Conservation (phyloP, 306 rosid genomes). For the Gleditsia sinensis region DNA sequence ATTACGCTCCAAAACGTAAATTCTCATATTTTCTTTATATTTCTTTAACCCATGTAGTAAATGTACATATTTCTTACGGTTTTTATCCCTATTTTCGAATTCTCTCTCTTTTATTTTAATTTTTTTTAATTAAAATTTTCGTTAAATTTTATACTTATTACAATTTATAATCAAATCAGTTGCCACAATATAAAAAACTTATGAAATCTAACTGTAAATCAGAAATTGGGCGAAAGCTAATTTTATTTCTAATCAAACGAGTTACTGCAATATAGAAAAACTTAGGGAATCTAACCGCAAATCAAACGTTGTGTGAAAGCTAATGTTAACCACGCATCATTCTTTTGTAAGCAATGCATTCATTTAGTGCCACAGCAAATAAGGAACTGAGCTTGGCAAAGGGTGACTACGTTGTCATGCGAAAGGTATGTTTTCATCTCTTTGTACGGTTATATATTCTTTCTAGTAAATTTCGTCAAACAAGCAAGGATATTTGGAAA, state of each 20-base stretch:
- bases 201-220: not conserved
- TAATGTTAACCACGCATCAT: not conserved
- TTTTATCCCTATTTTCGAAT: no score
- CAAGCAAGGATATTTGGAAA: not conserved
- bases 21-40: no score
- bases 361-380: slow-evolving; percentile 69
- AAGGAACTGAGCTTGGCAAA: slow-evolving; percentile 87
- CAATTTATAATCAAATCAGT: not conserved
- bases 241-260: not conserved
- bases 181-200: not conserved
- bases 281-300: not conserved
- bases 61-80: no score
- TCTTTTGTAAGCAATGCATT: slow-evolving; percentile 73
- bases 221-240: not conserved
- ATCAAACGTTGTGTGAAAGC: not conserved
- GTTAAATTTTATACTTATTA: no score
- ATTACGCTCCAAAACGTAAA: no score
- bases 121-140: no score
- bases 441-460: slow-evolving; percentile 5
- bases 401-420: slow-evolving; percentile 87
- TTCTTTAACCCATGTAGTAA: no score
- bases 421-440: slow-evolving; percentile 69
- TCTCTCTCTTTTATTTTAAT: no score
- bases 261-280: not conserved
- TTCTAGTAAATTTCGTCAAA: slow-evolving; percentile 10